These are phyloP conservation scores for Candida qinlingensis DNA, from an alignment of 805 yeast genomes.

Conservation along the genomic window DNA sequence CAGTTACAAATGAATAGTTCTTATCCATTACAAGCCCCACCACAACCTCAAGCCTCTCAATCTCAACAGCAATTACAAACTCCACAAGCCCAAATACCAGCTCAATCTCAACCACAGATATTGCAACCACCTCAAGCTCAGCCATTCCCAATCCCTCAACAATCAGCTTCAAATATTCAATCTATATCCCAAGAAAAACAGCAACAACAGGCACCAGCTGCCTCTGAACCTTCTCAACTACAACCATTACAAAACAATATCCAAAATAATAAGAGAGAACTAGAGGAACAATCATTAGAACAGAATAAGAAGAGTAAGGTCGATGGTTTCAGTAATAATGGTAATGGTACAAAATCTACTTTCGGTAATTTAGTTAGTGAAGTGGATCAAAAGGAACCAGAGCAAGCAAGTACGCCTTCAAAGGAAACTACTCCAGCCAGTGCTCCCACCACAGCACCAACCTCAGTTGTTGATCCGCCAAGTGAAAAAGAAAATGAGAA, in stretches of 20 bases:
- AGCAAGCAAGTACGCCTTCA: neutral
- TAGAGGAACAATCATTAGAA: constrained; percentile 3
- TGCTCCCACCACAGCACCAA: neutral
- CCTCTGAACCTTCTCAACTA: neutral
- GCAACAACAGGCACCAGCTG: constrained; percentile 12
- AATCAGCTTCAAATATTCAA: neutral
- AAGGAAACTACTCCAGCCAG: neutral
- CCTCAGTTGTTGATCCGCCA: neutral
- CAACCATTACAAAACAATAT: neutral
- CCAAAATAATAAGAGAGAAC: constrained; percentile 8
- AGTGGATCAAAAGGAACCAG: neutral
- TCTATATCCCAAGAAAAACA: constrained; percentile 26
- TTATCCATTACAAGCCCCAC: constrained; percentile 11
- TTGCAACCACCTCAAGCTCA: constrained; percentile 18
- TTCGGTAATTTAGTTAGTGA: neutral
- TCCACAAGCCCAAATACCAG: constrained; percentile 13
- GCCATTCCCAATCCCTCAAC: neutral
- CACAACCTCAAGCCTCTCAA: constrained; percentile 8
- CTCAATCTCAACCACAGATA: constrained; percentile 16
- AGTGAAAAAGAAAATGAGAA: too few relatives aligned
- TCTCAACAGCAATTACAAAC: constrained; percentile 9
- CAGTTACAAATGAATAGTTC: constrained; percentile 17
- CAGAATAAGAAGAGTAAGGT: constrained; percentile 8
- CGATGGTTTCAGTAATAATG: neutral
- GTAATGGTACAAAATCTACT: neutral